Conservation (phyloP, 2,329 filamentous ascomycete species). For the Trichothecium roseum region DNA sequence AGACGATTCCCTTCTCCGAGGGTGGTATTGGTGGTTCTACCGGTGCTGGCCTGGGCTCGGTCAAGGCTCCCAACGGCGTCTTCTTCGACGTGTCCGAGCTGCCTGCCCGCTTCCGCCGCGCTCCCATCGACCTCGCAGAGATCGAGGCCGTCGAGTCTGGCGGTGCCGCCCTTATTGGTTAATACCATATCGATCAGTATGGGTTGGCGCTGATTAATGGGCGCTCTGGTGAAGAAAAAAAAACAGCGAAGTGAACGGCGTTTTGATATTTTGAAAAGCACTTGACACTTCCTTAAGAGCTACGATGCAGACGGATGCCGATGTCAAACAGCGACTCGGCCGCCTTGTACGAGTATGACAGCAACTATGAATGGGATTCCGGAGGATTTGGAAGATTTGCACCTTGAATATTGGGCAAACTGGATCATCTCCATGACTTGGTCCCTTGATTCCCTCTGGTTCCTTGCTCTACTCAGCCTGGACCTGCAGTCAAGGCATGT, state of each 20-base stretch:
- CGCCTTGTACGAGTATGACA: conserved; percentile 2
- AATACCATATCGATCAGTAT: conserved; percentile 11
- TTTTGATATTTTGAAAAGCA: background rate
- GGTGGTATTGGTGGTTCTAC: conserved; percentile 48
- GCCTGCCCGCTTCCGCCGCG: conserved; percentile 69
- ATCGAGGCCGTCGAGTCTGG: conserved; percentile 95
- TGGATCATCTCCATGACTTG: too few relatives aligned
- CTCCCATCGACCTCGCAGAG: conserved; percentile 66
- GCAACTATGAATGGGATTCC: background rate
- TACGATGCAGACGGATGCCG: background rate
- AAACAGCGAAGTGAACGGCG: too few relatives aligned
- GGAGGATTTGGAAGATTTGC: too few relatives aligned
- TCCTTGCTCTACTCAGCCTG: too few relatives aligned
- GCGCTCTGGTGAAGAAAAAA: too few relatives aligned
- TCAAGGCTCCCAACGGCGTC: conserved; percentile 61
- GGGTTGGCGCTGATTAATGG: too few relatives aligned
- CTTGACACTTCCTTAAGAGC: background rate
- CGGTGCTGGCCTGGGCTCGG: conserved; percentile 61
- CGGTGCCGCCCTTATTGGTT: conserved; percentile 55
- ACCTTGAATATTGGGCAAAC: too few relatives aligned
- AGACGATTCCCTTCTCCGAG: conserved; percentile 32
- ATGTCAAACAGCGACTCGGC: too few relatives aligned
- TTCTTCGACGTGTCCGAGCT: conserved; percentile 87
- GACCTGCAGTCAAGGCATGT: too few relatives aligned
- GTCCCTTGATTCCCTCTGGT: too few relatives aligned